These are phyloP conservation scores for Neurospora sp. DNA, from an alignment of 495 filamentous ascomycete genomes.

Conservation along the genomic window DNA sequence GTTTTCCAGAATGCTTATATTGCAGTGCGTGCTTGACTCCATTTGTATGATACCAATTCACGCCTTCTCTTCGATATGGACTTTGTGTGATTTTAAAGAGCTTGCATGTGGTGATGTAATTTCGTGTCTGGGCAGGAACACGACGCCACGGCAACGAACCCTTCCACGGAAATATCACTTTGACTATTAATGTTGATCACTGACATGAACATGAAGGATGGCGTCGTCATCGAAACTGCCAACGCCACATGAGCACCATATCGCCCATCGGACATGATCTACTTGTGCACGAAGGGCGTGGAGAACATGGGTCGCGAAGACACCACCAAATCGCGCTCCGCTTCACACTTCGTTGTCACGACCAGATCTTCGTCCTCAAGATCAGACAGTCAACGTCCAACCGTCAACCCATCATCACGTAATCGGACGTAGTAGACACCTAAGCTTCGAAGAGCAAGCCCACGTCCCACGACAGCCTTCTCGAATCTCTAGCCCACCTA, in stretches of 20 bases:
- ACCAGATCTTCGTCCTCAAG: no score
- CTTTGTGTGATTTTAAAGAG: background rate
- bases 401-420: no score
- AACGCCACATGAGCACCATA: background rate
- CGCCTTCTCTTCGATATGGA: background rate
- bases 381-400: no score
- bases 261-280: background rate
- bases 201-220: background rate
- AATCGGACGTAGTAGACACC: background rate
- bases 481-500: no score
- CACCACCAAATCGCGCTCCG: background rate
- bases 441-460: background rate
- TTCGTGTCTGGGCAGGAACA: background rate
- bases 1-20: background rate
- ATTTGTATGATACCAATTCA: background rate
- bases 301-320: background rate
- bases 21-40: background rate
- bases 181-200: background rate
- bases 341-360: background rate
- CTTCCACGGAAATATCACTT: background rate
- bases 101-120: background rate
- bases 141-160: background rate
- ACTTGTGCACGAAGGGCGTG: background rate
- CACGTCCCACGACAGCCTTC: background rate
- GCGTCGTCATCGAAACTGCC: background rate